Evolutionary conservation across 495 filamentous ascomycete genomes (phyloP), one percentile per base, ranked within the genome.

Genomic region (Daldinia grandis): DNA sequence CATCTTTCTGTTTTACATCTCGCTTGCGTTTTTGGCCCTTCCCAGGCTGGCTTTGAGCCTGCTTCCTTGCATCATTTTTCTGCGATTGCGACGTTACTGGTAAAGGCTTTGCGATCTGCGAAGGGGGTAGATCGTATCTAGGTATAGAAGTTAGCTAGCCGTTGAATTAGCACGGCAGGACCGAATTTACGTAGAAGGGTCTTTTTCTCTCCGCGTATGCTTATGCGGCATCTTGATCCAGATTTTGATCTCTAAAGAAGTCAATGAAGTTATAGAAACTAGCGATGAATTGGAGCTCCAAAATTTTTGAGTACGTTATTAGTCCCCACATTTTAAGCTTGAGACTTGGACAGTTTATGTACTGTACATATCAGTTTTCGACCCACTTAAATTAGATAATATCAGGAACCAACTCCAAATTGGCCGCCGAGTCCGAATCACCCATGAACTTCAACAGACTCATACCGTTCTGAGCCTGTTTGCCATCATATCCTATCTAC

Each of bases 91-190:
- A 75, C 54, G 80, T 85, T 60, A 88, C 87, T 0, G 91, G 87
- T 38, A 97, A 85, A 27, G 93, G 81, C 70, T 87, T 87, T 57
- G 92, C 92, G 77, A 90, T 83, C 68, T 85, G 80, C 3, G 87
- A 81, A 6, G 93, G 93, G 21, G 93, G 91, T 51, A 97, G 90
- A 78, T 97, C 85, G 81, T 89, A 92, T 75, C 86, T 89, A 61
- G 42, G 31, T 6, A 64, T 31, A 9, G 19, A 59, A 8, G 38
- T 79, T 73, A 81, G 86, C 80, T 1, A 19, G 27, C 42, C 7
- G 9, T 54, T 21, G 70, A 62, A 42, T 79, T 15, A 25, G 2
- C 58, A 58, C 74, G 6, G n/a, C 42, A 35, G 14, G 14, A 21
- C 35, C 37, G 37, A 31, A 58, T 77, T 57, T 67, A 81, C 81